Evolutionary conservation across 768 basidiomycete species (phyloP).

Genomic region (Termitomyces titanicus): DNA sequence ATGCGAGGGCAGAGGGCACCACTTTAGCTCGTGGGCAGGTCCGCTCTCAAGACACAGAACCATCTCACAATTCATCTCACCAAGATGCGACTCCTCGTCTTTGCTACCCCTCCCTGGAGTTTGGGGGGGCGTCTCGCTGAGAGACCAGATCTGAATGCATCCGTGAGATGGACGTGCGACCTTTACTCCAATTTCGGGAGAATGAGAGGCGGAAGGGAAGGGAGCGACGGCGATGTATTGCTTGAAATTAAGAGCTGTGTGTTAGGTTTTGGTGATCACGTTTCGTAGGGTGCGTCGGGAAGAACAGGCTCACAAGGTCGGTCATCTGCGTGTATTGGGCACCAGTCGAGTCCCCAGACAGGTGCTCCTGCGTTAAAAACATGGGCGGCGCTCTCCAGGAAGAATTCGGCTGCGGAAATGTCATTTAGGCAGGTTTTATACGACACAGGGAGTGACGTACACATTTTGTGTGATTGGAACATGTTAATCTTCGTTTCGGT

Average conservation of each 20-base stretch:
- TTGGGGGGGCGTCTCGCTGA: conserved; percentile 21
- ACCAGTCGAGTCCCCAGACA: conserved; percentile 94
- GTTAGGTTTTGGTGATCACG: conserved; percentile 27
- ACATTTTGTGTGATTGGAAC: conserved; percentile 55
- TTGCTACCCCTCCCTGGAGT: not conserved
- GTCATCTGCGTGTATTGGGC: conserved; percentile 66
- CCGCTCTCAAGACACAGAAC: conserved; percentile 83
- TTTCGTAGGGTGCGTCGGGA: not conserved
- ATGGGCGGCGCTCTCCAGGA: conserved; percentile 56
- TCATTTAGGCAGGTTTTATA: not conserved
- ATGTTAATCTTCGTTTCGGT: conserved; percentile 43
- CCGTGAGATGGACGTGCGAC: conserved; percentile 50
- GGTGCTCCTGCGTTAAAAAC: conserved; percentile 87
- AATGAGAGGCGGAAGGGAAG: conserved; percentile 60
- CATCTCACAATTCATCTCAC: conserved; percentile 73
- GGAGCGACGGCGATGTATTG: conserved; percentile 87
- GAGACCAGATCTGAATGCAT: conserved; percentile 87
- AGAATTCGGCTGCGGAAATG: conserved; percentile 46
- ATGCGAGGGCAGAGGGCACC: conserved; percentile 89
- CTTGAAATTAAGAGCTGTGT: conserved; percentile 48
- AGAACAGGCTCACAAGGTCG: conserved; percentile 40
- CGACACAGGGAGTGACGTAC: conserved; percentile 34
- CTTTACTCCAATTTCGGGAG: conserved; percentile 64
- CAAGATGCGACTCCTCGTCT: conserved; percentile 24
- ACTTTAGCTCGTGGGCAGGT: conserved; percentile 76